Evolutionary conservation across 768 basidiomycete species (phyloP), one percentile per base, ranked within the genome.

Genomic region (Xanthoconium purpureum): DNA sequence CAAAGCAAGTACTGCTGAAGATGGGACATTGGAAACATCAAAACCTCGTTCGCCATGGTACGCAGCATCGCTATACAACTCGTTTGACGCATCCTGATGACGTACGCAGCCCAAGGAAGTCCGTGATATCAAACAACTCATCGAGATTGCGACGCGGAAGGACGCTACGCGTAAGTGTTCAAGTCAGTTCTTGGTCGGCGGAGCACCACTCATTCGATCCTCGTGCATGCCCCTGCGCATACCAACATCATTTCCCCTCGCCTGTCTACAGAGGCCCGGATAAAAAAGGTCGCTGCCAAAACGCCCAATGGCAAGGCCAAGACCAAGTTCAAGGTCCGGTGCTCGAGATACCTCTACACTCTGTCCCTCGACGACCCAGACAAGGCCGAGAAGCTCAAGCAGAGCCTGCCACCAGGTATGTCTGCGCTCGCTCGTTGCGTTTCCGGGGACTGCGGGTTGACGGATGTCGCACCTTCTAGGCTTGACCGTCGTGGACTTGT

Each of bases 271-370:
- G 96, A 93, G 82, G 94, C 91, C 57, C 91, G 94, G 76, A 97
- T 98, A 85, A 98, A 98, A 82, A 97, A 95, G 81, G 88, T 88
- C 59, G 80, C 83, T 56, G 77, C 89, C 38, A 84, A 81, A 73
- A 74, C 79, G 32, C 72, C 84, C 35, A 81, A 82, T 48, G 88
- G 84, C 66, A 92, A 92, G 78, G 79, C 80, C 36, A 81, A 85
- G 76, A 96, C 91, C 71, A 99, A 98, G 80, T 98, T 98, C 87
- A 99, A 99, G 84, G 85, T 99, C 72, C 84, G 97, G 73, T 98
- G 95, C 80, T 89, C 91, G 58, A 84, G 91, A 73, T 94, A 94
- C 76, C 87, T 95, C 59, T 99, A 99, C 87, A 98, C 97, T n/a
- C 84, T 98, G 61, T 84, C 87, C 59, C 75, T 98, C 72, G 89